Evolutionary conservation across 2,329 filamentous ascomycete genomes (phyloP).

Genomic region (Aspergillus uvarum): DNA sequence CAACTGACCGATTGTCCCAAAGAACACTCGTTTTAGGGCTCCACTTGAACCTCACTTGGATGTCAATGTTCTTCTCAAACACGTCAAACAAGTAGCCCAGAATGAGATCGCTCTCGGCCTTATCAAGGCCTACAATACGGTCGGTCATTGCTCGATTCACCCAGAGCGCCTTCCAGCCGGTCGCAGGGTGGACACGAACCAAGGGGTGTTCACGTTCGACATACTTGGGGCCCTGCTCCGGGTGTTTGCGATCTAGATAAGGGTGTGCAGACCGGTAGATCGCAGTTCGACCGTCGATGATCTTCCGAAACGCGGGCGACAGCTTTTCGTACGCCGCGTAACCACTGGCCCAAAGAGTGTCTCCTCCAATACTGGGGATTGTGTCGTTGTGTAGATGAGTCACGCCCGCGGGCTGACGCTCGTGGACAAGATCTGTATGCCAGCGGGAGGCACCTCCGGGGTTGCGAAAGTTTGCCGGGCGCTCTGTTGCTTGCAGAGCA

Average conservation of each 20-base stretch:
- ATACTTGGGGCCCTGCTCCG: constrained; percentile 61
- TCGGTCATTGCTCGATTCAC: constrained; percentile 70
- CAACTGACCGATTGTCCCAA: constrained; percentile 65
- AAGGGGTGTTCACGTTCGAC: constrained; percentile 69
- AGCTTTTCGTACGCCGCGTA: constrained; percentile 73
- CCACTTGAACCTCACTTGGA: constrained; percentile 72
- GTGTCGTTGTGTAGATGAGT: constrained; percentile 71
- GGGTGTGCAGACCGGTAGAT: constrained; percentile 66
- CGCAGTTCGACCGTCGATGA: constrained; percentile 66
- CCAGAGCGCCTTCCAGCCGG: constrained; percentile 72
- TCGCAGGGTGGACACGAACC: constrained; percentile 69
- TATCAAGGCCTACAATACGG: constrained; percentile 67
- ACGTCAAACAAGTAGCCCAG: constrained; percentile 67
- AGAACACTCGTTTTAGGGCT: constrained; percentile 64
- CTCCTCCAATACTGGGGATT: constrained; percentile 63
- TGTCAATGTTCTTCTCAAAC: constrained; percentile 68
- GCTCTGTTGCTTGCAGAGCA: constrained; percentile 63
- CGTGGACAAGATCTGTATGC: constrained; percentile 71
- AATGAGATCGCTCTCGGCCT: constrained; percentile 67
- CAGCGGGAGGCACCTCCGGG: constrained; percentile 67
- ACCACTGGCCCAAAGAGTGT: constrained; percentile 71
- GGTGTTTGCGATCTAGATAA: constrained; percentile 65
- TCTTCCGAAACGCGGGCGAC: constrained; percentile 66
- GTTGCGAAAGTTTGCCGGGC: constrained; percentile 61
- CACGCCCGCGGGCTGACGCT: constrained; percentile 67